Conservation (phyloP, 306 rosid species). For the Calophaca sinica region DNA sequence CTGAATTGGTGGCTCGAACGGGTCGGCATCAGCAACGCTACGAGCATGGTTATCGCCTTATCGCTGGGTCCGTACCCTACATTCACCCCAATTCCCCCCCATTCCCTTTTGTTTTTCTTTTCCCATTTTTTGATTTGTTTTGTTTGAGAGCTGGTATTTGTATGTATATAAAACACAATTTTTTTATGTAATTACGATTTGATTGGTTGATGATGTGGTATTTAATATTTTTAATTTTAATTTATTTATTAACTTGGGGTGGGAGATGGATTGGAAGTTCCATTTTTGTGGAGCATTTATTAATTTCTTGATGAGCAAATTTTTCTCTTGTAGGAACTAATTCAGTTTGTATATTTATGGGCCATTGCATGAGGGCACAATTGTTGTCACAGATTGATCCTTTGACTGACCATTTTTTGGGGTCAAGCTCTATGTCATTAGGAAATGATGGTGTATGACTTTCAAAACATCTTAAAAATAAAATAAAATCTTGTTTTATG, state of each 20-base stretch:
- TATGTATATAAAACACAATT: not conserved
- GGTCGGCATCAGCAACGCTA: slow-evolving; percentile 87
- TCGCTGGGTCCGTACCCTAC: slow-evolving; percentile 63
- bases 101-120: not conserved
- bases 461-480: not conserved
- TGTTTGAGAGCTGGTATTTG: not conserved
- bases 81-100: not conserved
- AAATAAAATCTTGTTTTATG: not conserved
- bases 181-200: not conserved
- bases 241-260: not conserved
- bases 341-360: not conserved
- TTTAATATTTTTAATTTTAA: too few species aligned
- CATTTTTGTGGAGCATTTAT: not conserved
- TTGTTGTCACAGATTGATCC: not conserved
- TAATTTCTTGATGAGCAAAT: not conserved
- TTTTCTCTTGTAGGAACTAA: too few species aligned
- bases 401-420: not conserved
- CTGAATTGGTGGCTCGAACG: slow-evolving; percentile 85
- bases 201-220: not conserved
- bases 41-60: slow-evolving; percentile 78
- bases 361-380: not conserved
- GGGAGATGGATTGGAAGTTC: not conserved
- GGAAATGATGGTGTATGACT: not conserved
- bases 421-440: not conserved
- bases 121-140: too few species aligned